Conservation (phyloP, 805 yeast genomes). For the Wickerhamiella alocasiicola region DNA sequence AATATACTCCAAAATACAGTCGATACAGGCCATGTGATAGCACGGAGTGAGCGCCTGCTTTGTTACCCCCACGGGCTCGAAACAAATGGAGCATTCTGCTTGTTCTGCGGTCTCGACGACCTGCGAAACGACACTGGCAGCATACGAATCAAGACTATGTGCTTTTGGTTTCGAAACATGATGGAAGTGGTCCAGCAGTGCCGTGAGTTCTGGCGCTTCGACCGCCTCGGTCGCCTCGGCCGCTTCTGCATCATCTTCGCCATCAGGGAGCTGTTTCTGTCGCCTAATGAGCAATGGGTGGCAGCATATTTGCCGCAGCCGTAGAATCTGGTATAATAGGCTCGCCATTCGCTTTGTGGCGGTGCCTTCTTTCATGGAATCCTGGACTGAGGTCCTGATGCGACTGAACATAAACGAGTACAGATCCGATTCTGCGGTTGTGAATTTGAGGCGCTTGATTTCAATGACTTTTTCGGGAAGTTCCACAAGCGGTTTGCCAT, state of each 20-base stretch:
- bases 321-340: constrained; percentile 66
- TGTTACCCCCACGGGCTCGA: constrained; percentile 43
- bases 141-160: constrained; percentile 13
- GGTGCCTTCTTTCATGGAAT: constrained; percentile 41
- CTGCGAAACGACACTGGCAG: constrained; percentile 22
- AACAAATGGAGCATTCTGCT: constrained; percentile 77
- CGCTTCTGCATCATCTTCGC: constrained; percentile 14
- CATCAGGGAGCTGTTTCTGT: constrained; percentile 10
- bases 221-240: neutral
- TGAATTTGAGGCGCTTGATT: constrained; percentile 55
- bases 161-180: constrained; percentile 9
- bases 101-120: constrained; percentile 28
- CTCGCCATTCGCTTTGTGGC: constrained; percentile 62
- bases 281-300: constrained; percentile 56
- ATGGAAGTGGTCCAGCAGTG: constrained; percentile 11
- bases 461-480: constrained; percentile 65
- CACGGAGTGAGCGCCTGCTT: constrained; percentile 59
- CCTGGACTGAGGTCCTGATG: constrained; percentile 39
- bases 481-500: constrained; percentile 63
- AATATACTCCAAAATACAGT: constrained; percentile 62
- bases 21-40: constrained; percentile 66
- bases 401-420: constrained; percentile 57
- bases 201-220: constrained; percentile 11
- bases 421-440: constrained; percentile 48
- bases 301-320: constrained; percentile 82